Base-by-base conservation (phyloP, 306 rosid genomes). In the Carpinus viminea region DNA sequence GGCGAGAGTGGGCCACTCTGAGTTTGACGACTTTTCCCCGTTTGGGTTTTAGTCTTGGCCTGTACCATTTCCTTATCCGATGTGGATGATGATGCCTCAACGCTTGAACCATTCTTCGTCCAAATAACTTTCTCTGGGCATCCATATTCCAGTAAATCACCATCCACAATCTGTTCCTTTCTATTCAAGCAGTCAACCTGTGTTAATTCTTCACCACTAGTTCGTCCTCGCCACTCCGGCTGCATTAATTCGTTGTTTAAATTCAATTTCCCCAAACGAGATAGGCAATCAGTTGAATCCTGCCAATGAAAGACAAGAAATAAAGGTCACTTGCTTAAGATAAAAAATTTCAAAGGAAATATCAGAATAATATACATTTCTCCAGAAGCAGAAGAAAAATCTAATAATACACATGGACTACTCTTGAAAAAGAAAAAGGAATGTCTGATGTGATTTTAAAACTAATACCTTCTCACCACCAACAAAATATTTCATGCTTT, bases 1-100 rank as follows among this genome's bases (percentile, higher is more conserved):
- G 96, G 96, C 45, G 78, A 78, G 48, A 93, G 89, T 0, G 99
- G 99, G 79, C 98, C 99, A 83, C 98, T 93, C 74, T 78, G 91
- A 54, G 96, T 83, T 88, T 91, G 96, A 76, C 94, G 91, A 83
- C 54, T 74, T 87, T 85, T 91, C 65, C 54, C 78, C 68, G 81
- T 51, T 59, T 86, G 94, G 74, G 73, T 57, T 93, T 82, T 91
- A 81, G 77, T 43, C 84, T 79, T 93, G 72, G 87, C 75, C 68
- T 74, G 77, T 68, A 84, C 83, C 34, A 34, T 38, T 62, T 87
- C 96, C 77, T 87, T 89, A 64, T 88, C 86, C 41, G 83, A 76
- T 47, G 87, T 68, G 20, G 89, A 84, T 7, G 93, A 21, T 55
- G 80, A 79, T 74, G 88, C 85, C 78, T 82, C 96, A 52, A 76